phyloP scores from a whole-genome alignment of 2,329 filamentous ascomycete genomes.

The Grosmannia huntii region DNA sequence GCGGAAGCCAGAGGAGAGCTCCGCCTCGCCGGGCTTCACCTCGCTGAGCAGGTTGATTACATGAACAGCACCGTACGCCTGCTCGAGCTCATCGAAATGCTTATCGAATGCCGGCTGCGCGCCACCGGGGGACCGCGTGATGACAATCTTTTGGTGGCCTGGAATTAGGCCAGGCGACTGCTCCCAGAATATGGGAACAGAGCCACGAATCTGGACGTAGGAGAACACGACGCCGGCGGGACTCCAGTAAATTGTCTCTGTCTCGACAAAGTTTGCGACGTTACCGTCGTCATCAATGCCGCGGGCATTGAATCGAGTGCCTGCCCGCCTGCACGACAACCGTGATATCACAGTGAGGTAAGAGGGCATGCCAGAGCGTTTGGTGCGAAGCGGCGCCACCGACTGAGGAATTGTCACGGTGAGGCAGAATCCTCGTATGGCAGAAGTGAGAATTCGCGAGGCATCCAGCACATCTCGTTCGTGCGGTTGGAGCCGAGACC shows the following conservation, averaged over 20 bases:
- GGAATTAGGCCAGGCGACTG: constrained; percentile 79
- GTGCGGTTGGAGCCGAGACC: constrained; percentile 61
- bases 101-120: constrained; percentile 92
- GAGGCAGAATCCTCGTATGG: constrained; percentile 83
- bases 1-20: constrained; percentile 69
- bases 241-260: constrained; percentile 84
- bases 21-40: constrained; percentile 72
- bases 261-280: constrained; percentile 98
- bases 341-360: constrained; percentile 83
- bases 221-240: constrained; percentile 72
- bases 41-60: constrained; percentile 90
- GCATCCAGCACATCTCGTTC: constrained; percentile 73
- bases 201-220: constrained; percentile 84
- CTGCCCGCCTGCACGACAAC: constrained; percentile 78
- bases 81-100: constrained; percentile 79
- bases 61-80: constrained; percentile 81
- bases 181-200: constrained; percentile 95
- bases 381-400: constrained; percentile 54
- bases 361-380: constrained; percentile 61
- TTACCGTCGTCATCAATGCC: constrained; percentile 97
- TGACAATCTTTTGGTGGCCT: constrained; percentile 84
- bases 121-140: constrained; percentile 79
- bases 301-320: constrained; percentile 91
- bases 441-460: constrained; percentile 80
- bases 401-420: constrained; percentile 75